These are phyloP conservation scores for Rhizopogon vinicolor DNA, from an alignment of 768 basidiomycete species.

Conservation along the genomic window DNA sequence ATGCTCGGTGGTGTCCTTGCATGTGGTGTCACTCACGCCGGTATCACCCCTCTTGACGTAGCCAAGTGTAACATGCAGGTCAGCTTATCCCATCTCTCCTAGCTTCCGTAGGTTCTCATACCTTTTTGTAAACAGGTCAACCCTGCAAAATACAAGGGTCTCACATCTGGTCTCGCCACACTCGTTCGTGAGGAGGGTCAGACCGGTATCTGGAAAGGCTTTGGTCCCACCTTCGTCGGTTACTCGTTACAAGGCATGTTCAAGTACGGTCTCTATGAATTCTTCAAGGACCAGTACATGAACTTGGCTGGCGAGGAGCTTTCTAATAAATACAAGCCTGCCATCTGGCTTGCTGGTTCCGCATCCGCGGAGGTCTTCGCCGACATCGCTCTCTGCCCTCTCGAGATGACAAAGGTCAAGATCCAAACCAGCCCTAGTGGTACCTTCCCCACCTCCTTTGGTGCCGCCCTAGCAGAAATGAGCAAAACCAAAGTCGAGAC, in stretches of 20 bases:
- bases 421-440: constrained; percentile 76
- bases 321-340: constrained; percentile 75
- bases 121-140: constrained; percentile 48
- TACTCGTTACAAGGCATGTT: constrained; percentile 97
- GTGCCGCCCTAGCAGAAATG: constrained; percentile 71
- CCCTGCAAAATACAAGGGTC: constrained; percentile 71
- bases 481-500: constrained; percentile 59
- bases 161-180: constrained; percentile 52
- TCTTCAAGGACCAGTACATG: constrained; percentile 92
- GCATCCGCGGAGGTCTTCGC: constrained; percentile 95
- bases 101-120: background rate
- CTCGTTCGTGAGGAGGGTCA: constrained; percentile 80
- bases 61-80: constrained; percentile 94
- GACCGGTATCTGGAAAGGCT: constrained; percentile 89
- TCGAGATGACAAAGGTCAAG: constrained; percentile 93
- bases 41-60: constrained; percentile 83
- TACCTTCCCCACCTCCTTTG: constrained; percentile 75
- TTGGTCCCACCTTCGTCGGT: constrained; percentile 90
- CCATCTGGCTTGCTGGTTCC: constrained; percentile 91
- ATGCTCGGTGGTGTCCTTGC: constrained; percentile 86
- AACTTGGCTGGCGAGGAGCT: constrained; percentile 86
- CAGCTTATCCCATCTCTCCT: constrained; percentile 10
- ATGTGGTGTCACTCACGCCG: constrained; percentile 85
- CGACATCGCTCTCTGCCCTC: constrained; percentile 91
- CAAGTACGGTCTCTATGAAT: constrained; percentile 97